phyloP scores from a whole-genome alignment of 75 land plant species.

The Picea sitchensis region DNA sequence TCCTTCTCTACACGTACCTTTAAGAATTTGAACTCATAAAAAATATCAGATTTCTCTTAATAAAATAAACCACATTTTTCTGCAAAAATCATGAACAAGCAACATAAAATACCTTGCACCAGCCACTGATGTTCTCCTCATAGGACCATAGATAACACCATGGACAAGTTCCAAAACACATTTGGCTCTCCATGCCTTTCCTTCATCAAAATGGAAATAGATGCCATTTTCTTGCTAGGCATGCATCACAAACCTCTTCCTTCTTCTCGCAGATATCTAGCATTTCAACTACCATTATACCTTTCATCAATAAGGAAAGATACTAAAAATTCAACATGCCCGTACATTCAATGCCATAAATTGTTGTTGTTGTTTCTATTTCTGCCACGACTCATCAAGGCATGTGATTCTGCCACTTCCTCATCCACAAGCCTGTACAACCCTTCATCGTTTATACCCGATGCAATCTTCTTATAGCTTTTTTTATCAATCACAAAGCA shows the following conservation, averaged over 20 bases:
- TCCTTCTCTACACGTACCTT: too few species aligned
- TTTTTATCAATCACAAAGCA: not conserved
- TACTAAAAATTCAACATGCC: not conserved
- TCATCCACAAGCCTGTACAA: not conserved
- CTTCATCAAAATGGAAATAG: not conserved
- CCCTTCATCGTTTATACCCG: too few species aligned
- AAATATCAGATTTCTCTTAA: not conserved
- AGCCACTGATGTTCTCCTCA: not conserved
- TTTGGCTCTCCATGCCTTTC: not conserved
- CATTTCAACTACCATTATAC: not conserved
- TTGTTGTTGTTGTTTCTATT: not conserved
- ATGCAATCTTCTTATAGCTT: not conserved
- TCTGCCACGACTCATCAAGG: not conserved
- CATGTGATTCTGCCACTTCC: not conserved
- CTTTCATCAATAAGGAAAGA: not conserved
- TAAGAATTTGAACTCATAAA: not conserved
- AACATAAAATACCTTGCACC: not conserved
- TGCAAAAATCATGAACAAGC: not conserved
- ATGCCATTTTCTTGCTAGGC: not conserved
- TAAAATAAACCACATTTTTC: not conserved
- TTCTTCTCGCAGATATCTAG: not conserved
- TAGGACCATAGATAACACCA: not conserved
- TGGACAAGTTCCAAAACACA: not conserved
- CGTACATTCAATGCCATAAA: not conserved
- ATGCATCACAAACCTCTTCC: not conserved